Conservation (phyloP, 1,284 basidiomycete genomes). For the Farysia itapuensis region DNA sequence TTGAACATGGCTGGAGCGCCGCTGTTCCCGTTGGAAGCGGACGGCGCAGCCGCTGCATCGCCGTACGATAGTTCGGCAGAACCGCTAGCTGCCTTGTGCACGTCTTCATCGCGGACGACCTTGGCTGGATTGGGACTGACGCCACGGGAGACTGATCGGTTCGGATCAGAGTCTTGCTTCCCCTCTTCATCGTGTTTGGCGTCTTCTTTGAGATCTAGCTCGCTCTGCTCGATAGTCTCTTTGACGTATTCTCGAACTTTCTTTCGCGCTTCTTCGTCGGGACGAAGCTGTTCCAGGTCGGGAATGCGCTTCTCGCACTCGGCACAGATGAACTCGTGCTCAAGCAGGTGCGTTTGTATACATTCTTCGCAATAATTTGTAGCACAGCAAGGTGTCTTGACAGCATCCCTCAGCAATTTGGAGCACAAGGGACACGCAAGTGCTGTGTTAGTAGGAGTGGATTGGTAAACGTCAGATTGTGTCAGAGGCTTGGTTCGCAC, state of each 20-base stretch:
- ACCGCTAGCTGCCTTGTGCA: slow-evolving; percentile 7
- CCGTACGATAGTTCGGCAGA: slow-evolving; percentile 16
- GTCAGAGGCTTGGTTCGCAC: slow-evolving; percentile 51
- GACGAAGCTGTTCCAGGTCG: slow-evolving; percentile 48
- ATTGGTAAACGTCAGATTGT: slow-evolving; percentile 53
- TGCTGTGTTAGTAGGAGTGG: slow-evolving; percentile 51
- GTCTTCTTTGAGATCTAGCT: slow-evolving; percentile 45
- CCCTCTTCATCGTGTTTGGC: slow-evolving; percentile 12
- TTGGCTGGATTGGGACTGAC: slow-evolving; percentile 10
- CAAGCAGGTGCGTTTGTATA: slow-evolving; percentile 56
- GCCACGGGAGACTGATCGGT: slow-evolving; percentile 3
- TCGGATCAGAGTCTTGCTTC: not conserved
- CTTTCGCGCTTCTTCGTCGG: slow-evolving; percentile 51
- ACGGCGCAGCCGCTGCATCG: slow-evolving; percentile 2
- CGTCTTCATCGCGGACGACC: slow-evolving; percentile 35
- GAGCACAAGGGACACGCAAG: slow-evolving; percentile 56
- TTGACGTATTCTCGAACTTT: slow-evolving; percentile 53
- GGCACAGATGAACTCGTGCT: slow-evolving; percentile 58
- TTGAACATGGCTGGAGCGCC: slow-evolving; percentile 29
- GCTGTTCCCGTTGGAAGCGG: not conserved
- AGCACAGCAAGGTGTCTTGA: slow-evolving; percentile 54
- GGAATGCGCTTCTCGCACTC: slow-evolving; percentile 57
- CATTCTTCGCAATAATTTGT: slow-evolving; percentile 58
- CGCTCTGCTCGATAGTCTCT: slow-evolving; percentile 51
- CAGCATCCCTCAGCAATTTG: slow-evolving; percentile 51